Conservation (phyloP, 495 filamentous ascomycete genomes). For the Talaromyces borbonicus region DNA sequence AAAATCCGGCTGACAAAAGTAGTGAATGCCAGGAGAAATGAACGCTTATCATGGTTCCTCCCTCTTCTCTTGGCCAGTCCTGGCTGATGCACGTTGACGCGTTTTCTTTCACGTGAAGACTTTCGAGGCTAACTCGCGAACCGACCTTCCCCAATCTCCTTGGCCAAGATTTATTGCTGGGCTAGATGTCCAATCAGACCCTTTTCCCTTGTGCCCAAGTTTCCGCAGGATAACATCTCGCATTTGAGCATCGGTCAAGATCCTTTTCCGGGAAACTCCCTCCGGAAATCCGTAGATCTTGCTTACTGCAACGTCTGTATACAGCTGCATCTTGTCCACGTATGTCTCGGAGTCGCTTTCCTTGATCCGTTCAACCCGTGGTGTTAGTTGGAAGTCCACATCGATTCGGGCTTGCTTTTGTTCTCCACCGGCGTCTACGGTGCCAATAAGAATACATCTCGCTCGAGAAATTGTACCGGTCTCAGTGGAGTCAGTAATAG, state of each 20-base stretch:
- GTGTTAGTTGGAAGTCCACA: conserved; percentile 31
- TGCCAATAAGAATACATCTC: conserved; percentile 31
- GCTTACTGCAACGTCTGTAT: conserved; percentile 31
- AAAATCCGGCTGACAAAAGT: too few relatives aligned
- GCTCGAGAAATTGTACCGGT: conserved; percentile 24
- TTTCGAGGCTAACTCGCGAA: conserved; percentile 26
- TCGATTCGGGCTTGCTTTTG: conserved; percentile 22
- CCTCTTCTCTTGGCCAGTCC: too few relatives aligned
- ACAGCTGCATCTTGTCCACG: conserved; percentile 26
- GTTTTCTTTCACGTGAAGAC: conserved; percentile 15
- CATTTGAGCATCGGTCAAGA: conserved; percentile 28
- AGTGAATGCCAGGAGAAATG: background rate
- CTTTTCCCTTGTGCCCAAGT: conserved; percentile 13
- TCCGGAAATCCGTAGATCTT: conserved; percentile 38
- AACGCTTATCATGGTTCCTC: too few relatives aligned
- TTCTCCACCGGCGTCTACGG: conserved; percentile 10
- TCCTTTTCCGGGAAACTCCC: conserved; percentile 11
- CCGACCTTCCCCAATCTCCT: conserved; percentile 34
- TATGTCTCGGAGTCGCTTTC: conserved; percentile 7
- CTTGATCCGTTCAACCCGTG: conserved; percentile 11
- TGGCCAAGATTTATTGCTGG: conserved; percentile 18
- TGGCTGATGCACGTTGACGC: too few relatives aligned
- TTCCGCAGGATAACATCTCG: conserved; percentile 26
- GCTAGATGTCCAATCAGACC: conserved; percentile 8
- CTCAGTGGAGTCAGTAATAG: conserved; percentile 19